phyloP scores from a whole-genome alignment of 345 rosid genomes.

The Melastoma malabathricum region DNA sequence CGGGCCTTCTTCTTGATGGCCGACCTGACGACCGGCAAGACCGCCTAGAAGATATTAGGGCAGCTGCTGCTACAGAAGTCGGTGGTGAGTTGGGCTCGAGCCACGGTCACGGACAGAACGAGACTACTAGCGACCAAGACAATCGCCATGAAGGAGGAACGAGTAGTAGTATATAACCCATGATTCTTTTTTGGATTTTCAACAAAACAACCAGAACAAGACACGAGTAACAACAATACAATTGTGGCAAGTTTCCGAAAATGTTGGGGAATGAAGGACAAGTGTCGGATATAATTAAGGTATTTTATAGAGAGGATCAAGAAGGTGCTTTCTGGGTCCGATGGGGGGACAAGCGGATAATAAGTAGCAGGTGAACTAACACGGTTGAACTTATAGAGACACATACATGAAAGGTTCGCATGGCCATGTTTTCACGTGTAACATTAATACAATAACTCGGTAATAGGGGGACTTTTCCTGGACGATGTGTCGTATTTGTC shows the following conservation, averaged over 20 bases:
- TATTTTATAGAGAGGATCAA: conserved; percentile 8
- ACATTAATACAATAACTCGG: too few relatives aligned
- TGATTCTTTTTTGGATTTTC: neutral
- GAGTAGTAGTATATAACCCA: conserved; percentile 1
- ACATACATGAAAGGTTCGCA: too few relatives aligned
- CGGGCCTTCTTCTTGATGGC: conserved; percentile 47
- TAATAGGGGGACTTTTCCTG: too few relatives aligned
- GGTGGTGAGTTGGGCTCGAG: conserved; percentile 49
- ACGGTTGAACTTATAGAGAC: conserved; percentile 8
- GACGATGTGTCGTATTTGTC: too few relatives aligned
- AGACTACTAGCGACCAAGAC: too few relatives aligned
- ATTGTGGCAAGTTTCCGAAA: too few relatives aligned
- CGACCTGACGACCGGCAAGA: conserved; percentile 29
- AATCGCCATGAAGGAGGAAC: conserved; percentile 16
- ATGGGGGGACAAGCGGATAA: too few relatives aligned
- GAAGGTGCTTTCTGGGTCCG: neutral
- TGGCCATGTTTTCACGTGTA: too few relatives aligned
- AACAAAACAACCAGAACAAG: too few relatives aligned
- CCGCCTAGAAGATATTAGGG: conserved; percentile 36
- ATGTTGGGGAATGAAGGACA: too few relatives aligned
- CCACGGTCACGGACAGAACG: conserved; percentile 4
- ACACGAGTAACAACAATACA: too few relatives aligned
- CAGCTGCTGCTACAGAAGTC: conserved; percentile 55
- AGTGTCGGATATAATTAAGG: too few relatives aligned
- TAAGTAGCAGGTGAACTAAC: conserved; percentile 50